phyloP scores from a whole-genome alignment of 1,139 yeast species.

The Pichia sp. region DNA sequence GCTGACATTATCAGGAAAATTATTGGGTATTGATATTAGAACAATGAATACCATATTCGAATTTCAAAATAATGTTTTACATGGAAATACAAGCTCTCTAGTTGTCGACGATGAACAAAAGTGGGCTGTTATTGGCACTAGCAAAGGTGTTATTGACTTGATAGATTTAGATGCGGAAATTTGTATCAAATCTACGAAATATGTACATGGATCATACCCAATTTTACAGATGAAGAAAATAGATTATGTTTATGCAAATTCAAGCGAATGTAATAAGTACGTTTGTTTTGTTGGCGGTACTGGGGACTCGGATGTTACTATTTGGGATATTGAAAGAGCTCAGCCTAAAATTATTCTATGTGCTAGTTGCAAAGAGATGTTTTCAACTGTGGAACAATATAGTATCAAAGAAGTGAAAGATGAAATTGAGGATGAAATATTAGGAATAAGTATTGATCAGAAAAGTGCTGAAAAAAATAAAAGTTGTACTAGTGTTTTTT shows the following conservation, averaged over 20 bases:
- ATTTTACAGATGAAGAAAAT: slow-evolving; percentile 36
- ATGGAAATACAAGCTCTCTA: slow-evolving; percentile 62
- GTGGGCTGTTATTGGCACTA: slow-evolving; percentile 74
- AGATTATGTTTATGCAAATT: slow-evolving; percentile 36
- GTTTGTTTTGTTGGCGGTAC: slow-evolving; percentile 65
- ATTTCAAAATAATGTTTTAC: slow-evolving; percentile 51
- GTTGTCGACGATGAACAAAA: slow-evolving; percentile 45
- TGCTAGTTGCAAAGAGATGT: slow-evolving; percentile 27
- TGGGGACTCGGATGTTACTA: slow-evolving; percentile 50
- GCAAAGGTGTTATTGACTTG: slow-evolving; percentile 62
- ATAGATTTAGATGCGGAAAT: slow-evolving; percentile 78
- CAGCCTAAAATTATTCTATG: slow-evolving; percentile 55
- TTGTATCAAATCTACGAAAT: slow-evolving; percentile 55
- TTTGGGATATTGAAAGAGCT: slow-evolving; percentile 71
- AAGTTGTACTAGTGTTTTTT: slow-evolving; percentile 29
- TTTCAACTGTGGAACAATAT: slow-evolving; percentile 35
- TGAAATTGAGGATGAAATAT: slow-evolving; percentile 23
- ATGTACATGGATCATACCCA: slow-evolving; percentile 40
- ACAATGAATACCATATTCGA: slow-evolving; percentile 42
- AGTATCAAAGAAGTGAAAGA: slow-evolving; percentile 30
- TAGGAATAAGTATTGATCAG: slow-evolving; percentile 22
- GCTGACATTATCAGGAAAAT: slow-evolving; percentile 47
- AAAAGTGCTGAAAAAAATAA: slow-evolving; percentile 20
- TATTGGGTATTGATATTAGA: slow-evolving; percentile 55
- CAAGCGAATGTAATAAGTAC: slow-evolving; percentile 31